phyloP scores from a whole-genome alignment of 2,329 filamentous ascomycete species.

The Aspergillus sp. region DNA sequence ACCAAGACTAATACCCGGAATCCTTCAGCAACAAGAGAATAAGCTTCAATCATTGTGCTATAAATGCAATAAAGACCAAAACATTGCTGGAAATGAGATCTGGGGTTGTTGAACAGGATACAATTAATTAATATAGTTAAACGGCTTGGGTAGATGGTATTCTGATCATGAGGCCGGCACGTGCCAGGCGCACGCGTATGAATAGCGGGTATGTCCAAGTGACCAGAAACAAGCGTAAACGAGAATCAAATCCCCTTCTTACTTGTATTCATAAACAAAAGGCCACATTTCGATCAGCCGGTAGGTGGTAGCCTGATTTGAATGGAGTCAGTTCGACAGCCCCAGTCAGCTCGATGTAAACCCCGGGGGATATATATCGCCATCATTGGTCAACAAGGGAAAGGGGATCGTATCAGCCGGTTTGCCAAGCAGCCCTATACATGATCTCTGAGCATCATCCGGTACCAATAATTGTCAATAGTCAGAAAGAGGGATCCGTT shows the following conservation, averaged over 20 bases:
- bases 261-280: too few relatives aligned
- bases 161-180: constrained; percentile 13
- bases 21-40: neutral
- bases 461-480: too few relatives aligned
- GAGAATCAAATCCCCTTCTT: too few relatives aligned
- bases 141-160: too few relatives aligned
- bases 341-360: too few relatives aligned
- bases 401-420: too few relatives aligned
- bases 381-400: too few relatives aligned
- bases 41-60: constrained; percentile 4
- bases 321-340: neutral
- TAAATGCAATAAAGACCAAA: neutral
- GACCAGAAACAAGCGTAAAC: neutral
- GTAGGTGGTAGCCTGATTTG: neutral
- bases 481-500: too few relatives aligned
- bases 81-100: neutral
- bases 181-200: constrained; percentile 14
- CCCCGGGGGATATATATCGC: too few relatives aligned
- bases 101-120: too few relatives aligned
- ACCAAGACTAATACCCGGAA: constrained; percentile 1
- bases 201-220: constrained; percentile 1
- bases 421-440: too few relatives aligned
- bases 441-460: too few relatives aligned
- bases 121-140: neutral
- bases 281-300: neutral